A percentile compares a stretch with the other conserved stretches of the same genome.
Evolutionary conservation across 495 filamentous ascomycete genomes (phyloP).

Genomic region (Penicillium argentinense): DNA sequence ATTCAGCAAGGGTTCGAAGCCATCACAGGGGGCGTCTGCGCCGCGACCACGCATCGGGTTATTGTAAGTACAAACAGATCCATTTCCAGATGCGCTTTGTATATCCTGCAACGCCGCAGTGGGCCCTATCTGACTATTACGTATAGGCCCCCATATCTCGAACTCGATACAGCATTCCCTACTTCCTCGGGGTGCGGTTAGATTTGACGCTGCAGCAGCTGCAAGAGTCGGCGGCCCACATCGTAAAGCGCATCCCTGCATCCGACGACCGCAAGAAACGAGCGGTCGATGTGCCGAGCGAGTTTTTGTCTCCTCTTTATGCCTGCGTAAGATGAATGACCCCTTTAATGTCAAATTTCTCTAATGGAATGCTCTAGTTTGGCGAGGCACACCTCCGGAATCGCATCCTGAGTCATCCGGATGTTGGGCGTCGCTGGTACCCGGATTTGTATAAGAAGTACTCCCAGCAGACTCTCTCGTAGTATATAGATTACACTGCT

Average conservation of each 20-base stretch:
- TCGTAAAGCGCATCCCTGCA: constrained; percentile 35
- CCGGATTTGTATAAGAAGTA: constrained; percentile 62
- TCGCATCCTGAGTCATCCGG: constrained; percentile 84
- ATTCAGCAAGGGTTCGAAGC: constrained; percentile 88
- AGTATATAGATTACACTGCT: too few relatives aligned
- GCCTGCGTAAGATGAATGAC: constrained; percentile 34
- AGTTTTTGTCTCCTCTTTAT: constrained; percentile 43
- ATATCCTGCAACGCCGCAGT: too few relatives aligned
- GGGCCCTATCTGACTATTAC: too few relatives aligned
- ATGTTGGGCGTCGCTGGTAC: constrained; percentile 87
- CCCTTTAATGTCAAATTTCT: background rate
- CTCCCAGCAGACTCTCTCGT: constrained; percentile 29
- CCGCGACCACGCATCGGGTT: constrained; percentile 83
- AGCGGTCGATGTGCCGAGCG: constrained; percentile 42
- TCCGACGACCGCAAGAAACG: constrained; percentile 38
- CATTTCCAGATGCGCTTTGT: too few relatives aligned
- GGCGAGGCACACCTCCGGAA: constrained; percentile 62
- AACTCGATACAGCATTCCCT: constrained; percentile 79
- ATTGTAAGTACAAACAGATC: constrained; percentile 34
- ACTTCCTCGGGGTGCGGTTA: constrained; percentile 85
- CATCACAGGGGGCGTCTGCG: constrained; percentile 82
- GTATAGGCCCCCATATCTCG: constrained; percentile 33
- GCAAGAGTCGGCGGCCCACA: constrained; percentile 36
- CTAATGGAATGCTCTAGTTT: constrained; percentile 28
- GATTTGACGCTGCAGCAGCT: constrained; percentile 69